A percentile compares a stretch with the other conserved stretches of the same genome.
These are phyloP conservation scores for Plantago major DNA, from an alignment of 257 asterid species.

Conservation along the genomic window DNA sequence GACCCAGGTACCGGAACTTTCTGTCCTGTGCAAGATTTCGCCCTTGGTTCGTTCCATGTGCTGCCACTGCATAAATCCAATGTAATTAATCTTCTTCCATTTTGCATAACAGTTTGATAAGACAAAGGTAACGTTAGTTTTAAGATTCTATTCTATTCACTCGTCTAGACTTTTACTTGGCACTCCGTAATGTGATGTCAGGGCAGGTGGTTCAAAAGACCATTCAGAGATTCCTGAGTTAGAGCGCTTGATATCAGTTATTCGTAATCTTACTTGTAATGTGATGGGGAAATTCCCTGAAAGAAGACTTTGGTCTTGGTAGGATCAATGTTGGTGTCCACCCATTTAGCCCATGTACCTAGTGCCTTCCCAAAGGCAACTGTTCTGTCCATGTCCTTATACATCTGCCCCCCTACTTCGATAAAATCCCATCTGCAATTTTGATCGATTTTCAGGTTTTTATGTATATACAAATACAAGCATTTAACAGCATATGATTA, in stretches of 20 bases:
- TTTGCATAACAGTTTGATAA: not conserved
- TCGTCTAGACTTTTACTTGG: not conserved
- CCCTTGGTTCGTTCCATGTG: constrained; percentile 59
- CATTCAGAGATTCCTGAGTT: too few species aligned
- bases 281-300: constrained; percentile 96
- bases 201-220: too few species aligned
- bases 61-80: constrained; percentile 74
- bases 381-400: constrained; percentile 77
- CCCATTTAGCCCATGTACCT: constrained; percentile 81
- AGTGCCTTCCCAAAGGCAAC: constrained; percentile 75
- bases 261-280: constrained; percentile 58
- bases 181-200: not conserved
- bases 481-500: not conserved
- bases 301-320: constrained; percentile 59
- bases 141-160: too few species aligned
- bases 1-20: constrained; percentile 47
- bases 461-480: not conserved
- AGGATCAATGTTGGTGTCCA: constrained; percentile 66
- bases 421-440: constrained; percentile 74
- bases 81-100: too few species aligned
- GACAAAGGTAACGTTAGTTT: not conserved
- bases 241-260: not conserved
- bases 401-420: constrained; percentile 45
- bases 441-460: not conserved
- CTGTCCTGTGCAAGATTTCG: constrained; percentile 49